Conservation (phyloP, 2,329 filamentous ascomycete species). For the Fusarium incarnatum region DNA sequence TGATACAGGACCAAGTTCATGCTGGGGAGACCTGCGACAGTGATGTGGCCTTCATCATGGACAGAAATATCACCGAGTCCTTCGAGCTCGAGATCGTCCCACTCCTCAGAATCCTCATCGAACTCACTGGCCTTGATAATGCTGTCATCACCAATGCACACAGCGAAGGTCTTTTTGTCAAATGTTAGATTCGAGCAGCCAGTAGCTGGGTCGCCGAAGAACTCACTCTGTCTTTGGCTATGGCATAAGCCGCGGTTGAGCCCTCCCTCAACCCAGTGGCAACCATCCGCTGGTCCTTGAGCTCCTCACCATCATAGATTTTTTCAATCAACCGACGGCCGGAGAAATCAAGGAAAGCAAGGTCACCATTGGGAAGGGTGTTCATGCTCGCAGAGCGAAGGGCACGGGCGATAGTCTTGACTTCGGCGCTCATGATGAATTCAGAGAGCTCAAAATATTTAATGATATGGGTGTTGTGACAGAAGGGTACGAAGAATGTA, state of each 20-base stretch:
- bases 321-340: not conserved
- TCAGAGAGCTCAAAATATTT: fast-evolving
- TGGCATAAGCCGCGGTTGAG: not conserved
- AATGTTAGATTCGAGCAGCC: not conserved
- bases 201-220: no score
- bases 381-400: not conserved
- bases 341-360: fast-evolving
- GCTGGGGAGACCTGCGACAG: not conserved
- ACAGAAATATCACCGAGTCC: not conserved
- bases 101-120: not conserved
- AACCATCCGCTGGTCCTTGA: not conserved
- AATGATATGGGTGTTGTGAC: no score
- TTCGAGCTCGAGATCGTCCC: not conserved
- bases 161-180: not conserved
- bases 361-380: not conserved
- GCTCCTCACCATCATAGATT: not conserved
- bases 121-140: not conserved
- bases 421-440: not conserved
- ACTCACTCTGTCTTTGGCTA: not conserved
- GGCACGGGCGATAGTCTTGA: not conserved
- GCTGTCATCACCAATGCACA: not conserved
- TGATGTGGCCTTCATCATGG: not conserved
- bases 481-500: no score
- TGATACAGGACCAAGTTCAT: not conserved
- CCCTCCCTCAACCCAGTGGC: not conserved